Base-by-base conservation (phyloP, 768 basidiomycete species). In the Tylopilus plumbeoviolaceoides region DNA sequence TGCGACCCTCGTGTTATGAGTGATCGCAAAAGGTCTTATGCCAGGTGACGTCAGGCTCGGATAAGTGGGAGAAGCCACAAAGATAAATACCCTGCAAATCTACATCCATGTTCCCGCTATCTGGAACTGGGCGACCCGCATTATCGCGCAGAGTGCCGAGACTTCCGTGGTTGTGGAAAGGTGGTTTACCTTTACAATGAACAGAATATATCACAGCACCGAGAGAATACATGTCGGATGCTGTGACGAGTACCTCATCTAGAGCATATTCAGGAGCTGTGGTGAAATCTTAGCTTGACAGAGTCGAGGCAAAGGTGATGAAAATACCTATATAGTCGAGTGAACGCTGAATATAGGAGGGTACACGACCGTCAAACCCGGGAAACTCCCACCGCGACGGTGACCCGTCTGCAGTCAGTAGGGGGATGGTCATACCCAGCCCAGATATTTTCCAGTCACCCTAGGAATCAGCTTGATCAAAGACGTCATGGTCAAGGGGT, bases 401-500 rank as follows among this genome's bases (percentile, higher is more conserved):
- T 8, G 79, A 73, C 7, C 93, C 93, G 54, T 87, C 82, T 5
- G 83, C 71, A 21, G 77, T 73, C 36, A 80, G 71, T 8, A 97
- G 75, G 7, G 91, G 79, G 28, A 95, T 93, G 1, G 91, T 92
- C 45, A 94, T 74, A 2, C 92, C 91, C 36, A 99, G 77, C 2
- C 93, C 95, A 17, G 88, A 84, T 31, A 99, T 80, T 72, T 98
- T 99, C 97, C 97, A 99, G 70, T 99, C 97, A 30, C 97, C 95
- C 92, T 95, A 15, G 33, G 23, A 15, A 17, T 59, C 42, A 44
- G 28, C 21, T 41, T 27, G 4, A 28, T 4, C 18, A 27, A 23
- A 54, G 27, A 47, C 44, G 21, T 30, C 46, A 36, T 4, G 18
- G 12, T 9, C 25, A 18, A 43, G 25, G 36, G 17, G 42, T 45